Base-by-base conservation (phyloP, 2,329 filamentous ascomycete species). In the Fonsecaea erecta region DNA sequence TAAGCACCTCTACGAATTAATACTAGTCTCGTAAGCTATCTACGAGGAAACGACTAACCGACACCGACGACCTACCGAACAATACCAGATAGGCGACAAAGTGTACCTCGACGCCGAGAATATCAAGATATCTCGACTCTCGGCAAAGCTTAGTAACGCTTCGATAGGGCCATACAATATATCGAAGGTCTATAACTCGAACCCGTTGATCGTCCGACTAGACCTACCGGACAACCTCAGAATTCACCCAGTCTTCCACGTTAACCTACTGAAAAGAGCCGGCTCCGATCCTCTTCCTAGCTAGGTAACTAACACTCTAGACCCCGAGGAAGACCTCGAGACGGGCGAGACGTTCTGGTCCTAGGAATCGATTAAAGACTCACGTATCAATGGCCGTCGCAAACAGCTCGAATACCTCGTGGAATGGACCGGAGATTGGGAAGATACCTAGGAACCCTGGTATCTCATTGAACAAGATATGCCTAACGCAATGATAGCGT, bases 381-480 rank as follows among this genome's bases (percentile, higher is more conserved):
- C 26, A 8, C 14, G 14, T 24, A 52, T 52, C 28, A 26, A 52
- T 8, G 9, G 18, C 9, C 14, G 14, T 8, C 21, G 21, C 7
- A 26, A 52, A 26, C 28, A 52, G 51, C 51, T 52, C 28, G 28
- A 52, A 52, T 52, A 52, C 51, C 26, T 52, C 14, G 28, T 52
- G 26, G 28, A 52, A 52, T 52, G 28, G 26, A 52, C 51, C 9
- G 9, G 21, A 28, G 16, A 52, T 21, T 52, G 28, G 51, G 26
- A 52, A 52, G 51, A 52, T 52, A 52, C 28, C 18, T 52, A 52
- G 51, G 51, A 52, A 52, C 51, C 28, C 5, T 52, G 28, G 51
- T 52, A 52, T 30, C 51, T 52, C 11, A 30, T 52, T 30, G 24
- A 52, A 52, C 28, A 52, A 52, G 51, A 52, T 52, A 52, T 52